Evolutionary conservation across 2,329 filamentous ascomycete species (phyloP).

Genomic region (Aureobasidium lini): DNA sequence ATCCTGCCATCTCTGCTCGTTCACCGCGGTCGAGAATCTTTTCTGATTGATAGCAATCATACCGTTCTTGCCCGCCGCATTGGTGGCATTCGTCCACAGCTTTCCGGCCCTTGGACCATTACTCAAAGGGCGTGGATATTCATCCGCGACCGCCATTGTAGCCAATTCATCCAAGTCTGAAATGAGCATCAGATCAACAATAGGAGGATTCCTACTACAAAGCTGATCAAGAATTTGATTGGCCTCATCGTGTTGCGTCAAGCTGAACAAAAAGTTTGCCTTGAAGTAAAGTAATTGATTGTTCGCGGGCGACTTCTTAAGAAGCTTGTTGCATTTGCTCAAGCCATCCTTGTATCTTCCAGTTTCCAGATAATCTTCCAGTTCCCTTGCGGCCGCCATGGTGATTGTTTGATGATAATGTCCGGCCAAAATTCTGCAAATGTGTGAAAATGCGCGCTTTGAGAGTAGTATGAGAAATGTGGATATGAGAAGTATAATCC

Average conservation of each 20-base stretch:
- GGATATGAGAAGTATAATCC: not conserved
- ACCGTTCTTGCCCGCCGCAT: constrained; percentile 16
- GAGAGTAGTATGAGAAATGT: not conserved
- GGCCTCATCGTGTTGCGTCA: constrained; percentile 17
- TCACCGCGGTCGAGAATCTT: constrained; percentile 25
- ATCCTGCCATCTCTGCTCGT: constrained; percentile 25
- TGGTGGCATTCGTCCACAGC: constrained; percentile 27
- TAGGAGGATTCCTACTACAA: constrained; percentile 19
- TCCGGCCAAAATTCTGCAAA: not conserved
- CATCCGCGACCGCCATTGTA: constrained; percentile 18
- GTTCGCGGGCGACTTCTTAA: constrained; percentile 25
- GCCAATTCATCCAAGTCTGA: constrained; percentile 23
- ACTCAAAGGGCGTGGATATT: constrained; percentile 21
- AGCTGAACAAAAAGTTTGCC: constrained; percentile 23
- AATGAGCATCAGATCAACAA: constrained; percentile 14
- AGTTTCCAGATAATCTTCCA: constrained; percentile 6
- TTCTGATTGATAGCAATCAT: constrained; percentile 19
- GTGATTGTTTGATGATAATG: not conserved
- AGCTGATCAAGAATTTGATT: constrained; percentile 18
- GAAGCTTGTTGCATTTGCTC: constrained; percentile 25
- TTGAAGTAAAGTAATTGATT: constrained; percentile 25
- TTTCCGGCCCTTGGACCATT: constrained; percentile 25
- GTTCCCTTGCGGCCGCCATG: constrained; percentile 1
- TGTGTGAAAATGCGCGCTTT: not conserved
- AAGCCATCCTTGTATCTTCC: constrained; percentile 26